Base-by-base conservation (phyloP, 2,329 filamentous ascomycete genomes). In the Westerdykella aurantiaca region DNA sequence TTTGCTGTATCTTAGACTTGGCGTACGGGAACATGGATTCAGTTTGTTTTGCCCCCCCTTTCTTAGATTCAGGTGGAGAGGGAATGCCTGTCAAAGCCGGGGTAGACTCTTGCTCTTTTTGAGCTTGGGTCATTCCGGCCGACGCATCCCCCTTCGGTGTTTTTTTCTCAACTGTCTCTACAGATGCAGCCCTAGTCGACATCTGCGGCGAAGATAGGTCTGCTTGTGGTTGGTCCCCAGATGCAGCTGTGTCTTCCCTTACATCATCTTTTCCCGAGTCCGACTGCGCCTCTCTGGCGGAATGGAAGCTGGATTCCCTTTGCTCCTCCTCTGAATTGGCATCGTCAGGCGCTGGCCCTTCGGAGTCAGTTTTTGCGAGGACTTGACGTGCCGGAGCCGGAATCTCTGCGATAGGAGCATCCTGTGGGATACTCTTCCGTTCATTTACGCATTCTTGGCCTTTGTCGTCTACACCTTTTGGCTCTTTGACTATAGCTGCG, bases 1-100 rank as follows among this genome's bases (percentile, higher is more conserved):
- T 62, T 17, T 53, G 52, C 33, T 61, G 58, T 13, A 54, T 42
- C 41, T 62, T 64, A 18, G 46, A 55, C 35, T 57, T 62, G 2
- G 57, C 58, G 14, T 60, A 66, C 1, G 58, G 57, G 29, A 52
- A 50, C 7, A 66, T 50, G 4, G 61, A 64, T 34, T 62, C 51
- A 1, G 61, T 57, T 34, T 60, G 56, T 31, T 58, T 55, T 14
- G 53, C 48, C 11, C 58, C 56, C 17, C 37, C 31, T 37, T 60
- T 63, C 45, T 57, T 60, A 4, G 17, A 38, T 3, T 42, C 16
- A 50, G 9, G 22, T 14, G 7, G 39, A 34, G 35, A 18, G 33
- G n/a, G n/a, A 16, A 13, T 35, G n/a, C 5, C n/a, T 35, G 23
- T 23, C 12, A 18, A 13, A 14, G 18, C 34, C 2, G 22, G 12